Percentiles rank a stretch among this genome's conserved stretches.
phyloP scores from a whole-genome alignment of 352 stramenopile species.

The Phytophthora boehmeriae region DNA sequence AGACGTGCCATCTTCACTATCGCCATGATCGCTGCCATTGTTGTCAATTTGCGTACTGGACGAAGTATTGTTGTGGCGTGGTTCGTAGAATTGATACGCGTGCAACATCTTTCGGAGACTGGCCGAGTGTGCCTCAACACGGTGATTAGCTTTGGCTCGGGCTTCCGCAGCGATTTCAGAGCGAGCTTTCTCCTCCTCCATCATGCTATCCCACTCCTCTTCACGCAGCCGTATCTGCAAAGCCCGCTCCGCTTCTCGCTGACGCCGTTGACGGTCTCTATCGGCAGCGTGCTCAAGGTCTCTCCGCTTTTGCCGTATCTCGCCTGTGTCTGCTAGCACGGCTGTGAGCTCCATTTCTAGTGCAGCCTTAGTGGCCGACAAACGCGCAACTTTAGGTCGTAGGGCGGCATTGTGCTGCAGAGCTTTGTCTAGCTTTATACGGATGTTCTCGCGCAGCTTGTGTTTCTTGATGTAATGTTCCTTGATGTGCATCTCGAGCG shows the following conservation, averaged over 20 bases:
- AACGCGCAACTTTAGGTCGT: slow-evolving; percentile 25
- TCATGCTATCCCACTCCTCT: slow-evolving; percentile 56
- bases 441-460: slow-evolving; percentile 33
- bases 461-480: slow-evolving; percentile 31
- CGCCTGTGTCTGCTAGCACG: slow-evolving; percentile 28
- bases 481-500: slow-evolving; percentile 42
- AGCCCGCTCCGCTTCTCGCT: slow-evolving; percentile 54
- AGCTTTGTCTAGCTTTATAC: slow-evolving; percentile 26
- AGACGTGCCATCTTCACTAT: slow-evolving; percentile 10
- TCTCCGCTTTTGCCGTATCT: slow-evolving; percentile 35
- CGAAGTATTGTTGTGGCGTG: slow-evolving; percentile 2
- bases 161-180: slow-evolving; percentile 51
- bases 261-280: slow-evolving; percentile 45
- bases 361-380: slow-evolving; percentile 34
- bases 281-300: slow-evolving; percentile 52
- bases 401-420: slow-evolving; percentile 21
- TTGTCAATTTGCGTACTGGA: slow-evolving; percentile 17
- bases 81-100: slow-evolving; percentile 24
- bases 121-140: slow-evolving; percentile 35
- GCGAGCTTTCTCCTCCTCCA: slow-evolving; percentile 54
- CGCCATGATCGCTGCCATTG: slow-evolving; percentile 23
- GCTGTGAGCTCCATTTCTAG: slow-evolving; percentile 42
- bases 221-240: slow-evolving; percentile 47
- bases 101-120: slow-evolving; percentile 43
- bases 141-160: slow-evolving; percentile 49